Conservation (phyloP, 2,329 filamentous ascomycete genomes). For the Diaporthe citri region DNA sequence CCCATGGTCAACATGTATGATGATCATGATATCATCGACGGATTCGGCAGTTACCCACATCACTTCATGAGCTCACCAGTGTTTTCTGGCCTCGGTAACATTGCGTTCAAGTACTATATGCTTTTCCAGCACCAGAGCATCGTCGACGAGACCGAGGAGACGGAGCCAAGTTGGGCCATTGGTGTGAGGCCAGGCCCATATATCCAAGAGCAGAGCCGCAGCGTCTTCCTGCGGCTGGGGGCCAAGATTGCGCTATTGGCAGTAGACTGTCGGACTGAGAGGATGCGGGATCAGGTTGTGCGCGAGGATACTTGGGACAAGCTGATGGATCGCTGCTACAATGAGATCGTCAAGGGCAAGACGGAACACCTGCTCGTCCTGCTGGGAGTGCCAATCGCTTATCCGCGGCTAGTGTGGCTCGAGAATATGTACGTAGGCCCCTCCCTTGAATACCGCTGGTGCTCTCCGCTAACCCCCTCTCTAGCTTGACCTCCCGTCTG, state of each 20-base stretch:
- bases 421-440: constrained; percentile 74
- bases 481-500: constrained; percentile 81
- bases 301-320: constrained; percentile 85
- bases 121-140: constrained; percentile 97
- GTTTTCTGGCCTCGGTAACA: constrained; percentile 87
- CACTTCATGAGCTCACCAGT: constrained; percentile 92
- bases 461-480: constrained; percentile 32
- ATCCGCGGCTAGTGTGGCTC: constrained; percentile 80
- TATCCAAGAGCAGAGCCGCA: constrained; percentile 87
- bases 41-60: constrained; percentile 92
- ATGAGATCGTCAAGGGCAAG: constrained; percentile 84
- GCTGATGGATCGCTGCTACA: constrained; percentile 87
- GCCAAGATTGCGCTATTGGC: constrained; percentile 84
- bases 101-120: constrained; percentile 99
- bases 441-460: background rate
- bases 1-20: constrained; percentile 99
- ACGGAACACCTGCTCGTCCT: constrained; percentile 92
- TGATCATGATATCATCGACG: constrained; percentile 92
- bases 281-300: constrained; percentile 85
- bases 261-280: constrained; percentile 91
- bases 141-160: constrained; percentile 80
- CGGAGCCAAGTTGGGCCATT: constrained; percentile 93
- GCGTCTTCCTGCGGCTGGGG: constrained; percentile 87
- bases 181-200: constrained; percentile 87
- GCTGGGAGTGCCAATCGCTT: constrained; percentile 85